Conservation (phyloP, 805 yeast genomes). For the Ogataea zsoltii region DNA sequence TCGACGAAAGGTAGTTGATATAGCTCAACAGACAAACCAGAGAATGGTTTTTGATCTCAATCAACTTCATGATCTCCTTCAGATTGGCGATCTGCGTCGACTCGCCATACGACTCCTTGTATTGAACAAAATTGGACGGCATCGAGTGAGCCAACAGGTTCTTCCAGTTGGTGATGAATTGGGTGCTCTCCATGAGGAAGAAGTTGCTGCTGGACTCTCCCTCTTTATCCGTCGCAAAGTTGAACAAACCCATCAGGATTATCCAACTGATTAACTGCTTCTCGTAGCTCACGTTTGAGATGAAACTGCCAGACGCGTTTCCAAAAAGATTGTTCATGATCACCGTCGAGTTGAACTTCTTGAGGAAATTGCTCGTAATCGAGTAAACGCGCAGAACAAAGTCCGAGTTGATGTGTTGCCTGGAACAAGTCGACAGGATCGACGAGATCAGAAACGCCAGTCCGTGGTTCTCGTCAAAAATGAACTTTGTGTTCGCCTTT, state of each 20-base stretch:
- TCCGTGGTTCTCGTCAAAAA: conserved; percentile 34
- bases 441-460: conserved; percentile 34
- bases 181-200: conserved; percentile 56
- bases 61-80: conserved; percentile 37
- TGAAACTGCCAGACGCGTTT: conserved; percentile 27
- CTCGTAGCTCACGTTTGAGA: conserved; percentile 35
- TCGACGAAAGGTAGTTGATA: conserved; percentile 47
- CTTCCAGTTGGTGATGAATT: conserved; percentile 65
- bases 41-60: conserved; percentile 58
- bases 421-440: conserved; percentile 31
- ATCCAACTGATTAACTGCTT: conserved; percentile 58
- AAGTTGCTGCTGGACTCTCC: conserved; percentile 45
- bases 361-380: conserved; percentile 29
- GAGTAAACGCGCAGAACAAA: conserved; percentile 33
- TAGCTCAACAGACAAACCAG: conserved; percentile 58
- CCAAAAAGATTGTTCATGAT: conserved; percentile 35
- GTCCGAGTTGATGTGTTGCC: conserved; percentile 34
- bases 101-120: conserved; percentile 31
- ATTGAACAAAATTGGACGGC: conserved; percentile 39
- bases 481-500: conserved; percentile 21
- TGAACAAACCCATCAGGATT: conserved; percentile 61
- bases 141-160: conserved; percentile 52
- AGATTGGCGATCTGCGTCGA: conserved; percentile 35
- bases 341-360: conserved; percentile 38
- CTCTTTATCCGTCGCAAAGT: conserved; percentile 38